Evolutionary conservation across 768 basidiomycete species (phyloP).

Genomic region (Phanerodontia chrysosporium): DNA sequence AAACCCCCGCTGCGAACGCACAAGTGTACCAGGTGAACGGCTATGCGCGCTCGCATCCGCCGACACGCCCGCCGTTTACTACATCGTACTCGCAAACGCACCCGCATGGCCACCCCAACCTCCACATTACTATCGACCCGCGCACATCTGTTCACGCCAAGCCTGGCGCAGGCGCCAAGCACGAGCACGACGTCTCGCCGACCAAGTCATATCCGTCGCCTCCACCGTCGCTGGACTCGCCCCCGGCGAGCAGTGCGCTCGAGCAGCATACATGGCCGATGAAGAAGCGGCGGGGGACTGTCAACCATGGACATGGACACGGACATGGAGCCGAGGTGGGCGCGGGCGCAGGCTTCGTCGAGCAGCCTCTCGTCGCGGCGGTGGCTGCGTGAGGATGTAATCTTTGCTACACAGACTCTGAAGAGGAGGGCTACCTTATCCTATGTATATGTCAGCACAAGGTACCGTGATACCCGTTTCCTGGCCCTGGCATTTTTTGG

Average conservation of each 20-base stretch:
- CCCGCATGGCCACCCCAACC: slow-evolving; percentile 20
- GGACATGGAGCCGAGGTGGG: slow-evolving; percentile 16
- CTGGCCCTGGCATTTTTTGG: neutral
- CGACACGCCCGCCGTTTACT: slow-evolving; percentile 15
- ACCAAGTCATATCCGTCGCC: slow-evolving; percentile 35
- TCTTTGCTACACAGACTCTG: neutral
- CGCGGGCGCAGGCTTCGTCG: slow-evolving; percentile 17
- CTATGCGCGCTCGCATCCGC: slow-evolving; percentile 20
- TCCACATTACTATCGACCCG: slow-evolving; percentile 27
- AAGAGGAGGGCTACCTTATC: neutral
- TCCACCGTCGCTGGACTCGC: slow-evolving; percentile 36
- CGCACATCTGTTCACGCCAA: slow-evolving; percentile 7
- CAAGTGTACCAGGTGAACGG: slow-evolving; percentile 12
- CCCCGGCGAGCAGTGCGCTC: slow-evolving; percentile 22
- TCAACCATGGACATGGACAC: slow-evolving; percentile 4
- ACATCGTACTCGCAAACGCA: slow-evolving; percentile 23
- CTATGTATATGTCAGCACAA: neutral
- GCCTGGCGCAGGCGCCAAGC: slow-evolving; percentile 2
- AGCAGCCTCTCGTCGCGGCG: slow-evolving; percentile 3
- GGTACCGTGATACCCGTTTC: neutral
- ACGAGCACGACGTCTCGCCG: slow-evolving; percentile 14
- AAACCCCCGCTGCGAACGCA: slow-evolving; percentile 13
- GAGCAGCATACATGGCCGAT: slow-evolving; percentile 9
- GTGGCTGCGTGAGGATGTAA: slow-evolving; percentile 1
- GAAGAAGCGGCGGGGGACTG: slow-evolving; percentile 7